Percentiles rank a stretch among this genome's conserved stretches.
These are phyloP conservation scores for Heterobasidion occidentale DNA, from an alignment of 1,284 basidiomycete genomes.

Conservation along the genomic window DNA sequence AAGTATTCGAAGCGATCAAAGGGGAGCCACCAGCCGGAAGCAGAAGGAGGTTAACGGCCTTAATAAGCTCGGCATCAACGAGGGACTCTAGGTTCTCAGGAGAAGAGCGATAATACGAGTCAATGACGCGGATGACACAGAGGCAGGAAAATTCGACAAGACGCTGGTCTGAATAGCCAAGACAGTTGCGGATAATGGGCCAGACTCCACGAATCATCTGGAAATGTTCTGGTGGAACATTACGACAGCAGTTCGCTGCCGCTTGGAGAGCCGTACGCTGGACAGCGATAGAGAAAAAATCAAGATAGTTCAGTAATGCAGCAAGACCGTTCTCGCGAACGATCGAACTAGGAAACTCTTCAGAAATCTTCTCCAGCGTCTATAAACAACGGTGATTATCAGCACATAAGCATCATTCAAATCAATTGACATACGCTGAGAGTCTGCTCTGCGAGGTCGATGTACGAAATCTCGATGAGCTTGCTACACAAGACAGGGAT, in stretches of 20 bases:
- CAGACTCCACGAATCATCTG: constrained; percentile 83
- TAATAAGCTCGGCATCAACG: constrained; percentile 77
- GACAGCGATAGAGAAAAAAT: constrained; percentile 95
- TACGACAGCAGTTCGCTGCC: constrained; percentile 91
- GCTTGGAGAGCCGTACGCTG: constrained; percentile 95
- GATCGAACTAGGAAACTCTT: constrained; percentile 91
- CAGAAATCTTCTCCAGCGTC: constrained; percentile 96
- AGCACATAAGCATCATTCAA: constrained; percentile 5
- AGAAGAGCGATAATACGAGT: constrained; percentile 81
- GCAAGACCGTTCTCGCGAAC: constrained; percentile 90
- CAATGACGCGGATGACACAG: constrained; percentile 87
- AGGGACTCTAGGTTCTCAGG: constrained; percentile 81
- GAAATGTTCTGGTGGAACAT: constrained; percentile 82
- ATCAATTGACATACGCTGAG: constrained; percentile 63
- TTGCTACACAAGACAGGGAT: constrained; percentile 95
- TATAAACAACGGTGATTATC: constrained; percentile 26
- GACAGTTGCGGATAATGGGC: constrained; percentile 86
- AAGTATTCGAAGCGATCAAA: constrained; percentile 78
- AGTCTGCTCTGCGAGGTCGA: constrained; percentile 94
- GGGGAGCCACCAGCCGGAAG: constrained; percentile 83
- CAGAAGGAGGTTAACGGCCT: constrained; percentile 78
- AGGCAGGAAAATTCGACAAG: constrained; percentile 91
- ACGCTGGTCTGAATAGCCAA: constrained; percentile 86
- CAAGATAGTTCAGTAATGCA: constrained; percentile 87
- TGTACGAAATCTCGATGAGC: constrained; percentile 91